These are phyloP conservation scores for Pachyrhizus erosus DNA, from an alignment of 306 rosid genomes.

Conservation along the genomic window DNA sequence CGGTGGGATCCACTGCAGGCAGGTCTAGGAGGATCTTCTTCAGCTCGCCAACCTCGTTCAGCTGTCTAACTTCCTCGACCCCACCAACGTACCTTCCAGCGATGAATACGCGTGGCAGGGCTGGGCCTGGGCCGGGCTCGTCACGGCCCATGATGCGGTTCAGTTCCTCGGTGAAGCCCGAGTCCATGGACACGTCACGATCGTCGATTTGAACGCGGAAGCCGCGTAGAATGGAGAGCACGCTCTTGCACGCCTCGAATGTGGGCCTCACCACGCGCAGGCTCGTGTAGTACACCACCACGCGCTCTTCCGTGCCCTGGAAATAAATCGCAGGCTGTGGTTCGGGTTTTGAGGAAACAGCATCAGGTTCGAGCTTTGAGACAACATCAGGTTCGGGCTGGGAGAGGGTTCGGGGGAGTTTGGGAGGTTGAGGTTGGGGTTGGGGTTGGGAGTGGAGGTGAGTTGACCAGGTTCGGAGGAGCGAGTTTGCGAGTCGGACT, in stretches of 20 bases:
- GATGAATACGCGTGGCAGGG: conserved; percentile 76
- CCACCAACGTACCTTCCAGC: conserved; percentile 85
- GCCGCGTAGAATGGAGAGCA: conserved; percentile 73
- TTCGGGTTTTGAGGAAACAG: neutral
- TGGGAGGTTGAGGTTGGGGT: conserved; percentile 20
- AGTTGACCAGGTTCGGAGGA: conserved; percentile 58
- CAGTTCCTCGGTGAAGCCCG: conserved; percentile 61
- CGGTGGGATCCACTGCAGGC: conserved; percentile 62
- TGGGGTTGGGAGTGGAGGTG: conserved; percentile 2
- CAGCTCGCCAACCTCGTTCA: conserved; percentile 86
- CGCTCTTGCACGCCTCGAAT: conserved; percentile 76
- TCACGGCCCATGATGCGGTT: conserved; percentile 60
- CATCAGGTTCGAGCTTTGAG: neutral
- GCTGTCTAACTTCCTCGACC: conserved; percentile 70
- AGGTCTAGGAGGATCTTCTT: conserved; percentile 66
- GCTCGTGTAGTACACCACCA: conserved; percentile 88
- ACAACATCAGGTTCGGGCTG: neutral
- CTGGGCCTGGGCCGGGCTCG: neutral
- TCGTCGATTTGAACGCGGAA: conserved; percentile 85
- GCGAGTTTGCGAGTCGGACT: conserved; percentile 72
- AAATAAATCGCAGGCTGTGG: conserved; percentile 20
- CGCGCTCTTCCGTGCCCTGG: conserved; percentile 72
- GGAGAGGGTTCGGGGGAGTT: conserved; percentile 24
- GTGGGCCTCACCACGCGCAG: conserved; percentile 84
- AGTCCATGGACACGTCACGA: conserved; percentile 90